Base-by-base conservation (phyloP, 139 green algal genomes). In the Yamagishiella unicocca region DNA sequence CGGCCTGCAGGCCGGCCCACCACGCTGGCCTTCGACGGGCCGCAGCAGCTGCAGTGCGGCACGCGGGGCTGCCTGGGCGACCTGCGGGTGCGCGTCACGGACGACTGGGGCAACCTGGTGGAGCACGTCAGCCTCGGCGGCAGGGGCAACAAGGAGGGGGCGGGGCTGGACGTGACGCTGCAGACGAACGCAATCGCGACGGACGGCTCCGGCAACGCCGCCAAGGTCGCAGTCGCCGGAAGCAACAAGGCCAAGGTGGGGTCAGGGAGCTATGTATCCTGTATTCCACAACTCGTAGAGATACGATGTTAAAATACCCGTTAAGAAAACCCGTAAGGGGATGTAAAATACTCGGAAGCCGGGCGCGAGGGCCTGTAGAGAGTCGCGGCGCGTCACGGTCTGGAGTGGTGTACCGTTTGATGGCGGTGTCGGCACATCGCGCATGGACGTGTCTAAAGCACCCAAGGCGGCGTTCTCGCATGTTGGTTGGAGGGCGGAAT, bases 221-320 rank as follows among this genome's bases (percentile, higher is more conserved):
- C 94, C 21, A 88, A 83, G 8, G 90, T 95, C 6, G 29, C 88
- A 0, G 93, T 87, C 2, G 25, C 70, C 3, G 89, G 90, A 68
- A 92, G 90, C 87, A 96, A 96, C 91, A 94, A 93, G 68, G 78
- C 83, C 25, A 94, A 88, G 79, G 70, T 90, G 53, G n/a, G n/a
- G n/a, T n/a, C n/a, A n/a, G n/a, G n/a, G n/a, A n/a, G n/a, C n/a
- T n/a, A n/a, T n/a, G n/a, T n/a, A n/a, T n/a, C n/a, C n/a, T n/a
- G n/a, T n/a, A n/a, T n/a, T n/a, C n/a, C n/a, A n/a, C n/a, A n/a
- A n/a, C n/a, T n/a, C n/a, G n/a, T n/a, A n/a, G n/a, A n/a, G n/a
- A n/a, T n/a, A n/a, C n/a, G n/a, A n/a, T n/a, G n/a, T n/a, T n/a
- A n/a, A n/a, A n/a, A n/a, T n/a, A n/a, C n/a, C n/a, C n/a, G n/a